Evolutionary conservation across 2,329 filamentous ascomycete genomes (phyloP), one percentile per base, ranked within the genome.

Genomic region (Penicillium sclerotiorum): DNA sequence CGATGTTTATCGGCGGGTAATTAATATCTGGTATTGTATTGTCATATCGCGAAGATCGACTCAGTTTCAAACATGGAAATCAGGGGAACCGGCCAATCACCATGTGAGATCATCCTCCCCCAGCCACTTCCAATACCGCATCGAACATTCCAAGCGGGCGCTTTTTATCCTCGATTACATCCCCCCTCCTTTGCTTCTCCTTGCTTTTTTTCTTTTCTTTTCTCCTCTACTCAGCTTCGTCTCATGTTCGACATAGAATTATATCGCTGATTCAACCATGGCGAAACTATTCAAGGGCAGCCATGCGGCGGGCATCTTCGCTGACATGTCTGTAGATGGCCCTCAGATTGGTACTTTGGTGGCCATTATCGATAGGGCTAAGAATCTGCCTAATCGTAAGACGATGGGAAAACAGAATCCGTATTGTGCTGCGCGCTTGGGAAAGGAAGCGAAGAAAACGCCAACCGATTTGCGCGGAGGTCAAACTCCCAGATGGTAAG

Each of bases 331-430:
- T 17, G 83, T 95, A 49, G 93, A 97, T 69, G 94, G 94, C 1
- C 93, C 94, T 3, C 81, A 89, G 52, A 96, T 99, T 65, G 94
- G 94, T 60, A 97, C 92, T 1, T 79, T 99, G 61, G 90, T 99
- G 39, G 82, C 91, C 49, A 87, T 99, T 63, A 84, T 97, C 65
- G 94, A 99, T 75, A 84, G 92, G 60, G 94, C 92, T 45, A 97
- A 96, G 82, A 99, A 99, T 70, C 77, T 99, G 60, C 94, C 94
- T 43, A 99, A 99, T 74, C 79, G 91, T 61, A 95, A 95, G 78
- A 94, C 91, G 5, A 96, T 99, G 79, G 94, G 94, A 48, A 99
- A 99, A 75, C 94, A 99, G 76, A 92, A 97, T 69, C 93, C 94
- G 0, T 99, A 97, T 73, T 96, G 92, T 73, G 94, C 94, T 30